Base-by-base conservation (phyloP, 2,329 filamentous ascomycete genomes). In the Rutstroemia sp. region DNA sequence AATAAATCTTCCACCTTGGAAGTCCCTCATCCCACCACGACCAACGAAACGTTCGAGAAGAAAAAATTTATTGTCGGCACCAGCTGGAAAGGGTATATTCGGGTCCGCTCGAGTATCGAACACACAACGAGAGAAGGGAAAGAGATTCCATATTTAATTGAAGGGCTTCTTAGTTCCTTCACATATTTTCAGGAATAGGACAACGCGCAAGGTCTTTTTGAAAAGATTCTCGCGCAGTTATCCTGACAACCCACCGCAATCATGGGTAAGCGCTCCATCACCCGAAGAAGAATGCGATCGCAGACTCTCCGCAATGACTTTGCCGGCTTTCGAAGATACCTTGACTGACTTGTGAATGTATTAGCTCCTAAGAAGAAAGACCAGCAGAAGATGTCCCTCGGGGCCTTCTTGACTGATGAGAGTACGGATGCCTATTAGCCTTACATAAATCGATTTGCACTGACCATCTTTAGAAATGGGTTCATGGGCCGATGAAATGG, bases 401-500 rank as follows among this genome's bases (percentile, higher is more conserved):
- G 90, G 80, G 89, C 90, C 76, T 99, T 99, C 83, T 83, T 99
- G 80, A 81, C 82, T 72, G 90, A 96, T 75, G 82, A 90, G 75
- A 86, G 92, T 96, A 81, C 75, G 89, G 39, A 27, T 37, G 44
- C 38, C 45, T 37, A 27, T 25, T 54, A 61, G 65, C 70, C 58
- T 34, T 30, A 58, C 57, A 58, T 48, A 55, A 54, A 78, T 76
- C 74, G 63, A 78, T 76, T 63, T 77, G 65, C 47, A 62, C 64
- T 69, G 59, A 68, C 59, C 30, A 61, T 62, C 55, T 51, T 51
- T 69, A 88, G 84, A 81, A 68, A 80, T 86, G 70, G 91, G 92
- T 71, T 97, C 94, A 66, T 99, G 94, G 94, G 94, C 94, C 68
- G 95, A 99, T 76, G 94, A 99, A 73, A 96, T 99, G 77, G 94